A percentile compares a stretch with the other conserved stretches of the same genome.
phyloP scores from a whole-genome alignment of 192 early-diverging fungal species.

The Umbelopsis isabellina region DNA sequence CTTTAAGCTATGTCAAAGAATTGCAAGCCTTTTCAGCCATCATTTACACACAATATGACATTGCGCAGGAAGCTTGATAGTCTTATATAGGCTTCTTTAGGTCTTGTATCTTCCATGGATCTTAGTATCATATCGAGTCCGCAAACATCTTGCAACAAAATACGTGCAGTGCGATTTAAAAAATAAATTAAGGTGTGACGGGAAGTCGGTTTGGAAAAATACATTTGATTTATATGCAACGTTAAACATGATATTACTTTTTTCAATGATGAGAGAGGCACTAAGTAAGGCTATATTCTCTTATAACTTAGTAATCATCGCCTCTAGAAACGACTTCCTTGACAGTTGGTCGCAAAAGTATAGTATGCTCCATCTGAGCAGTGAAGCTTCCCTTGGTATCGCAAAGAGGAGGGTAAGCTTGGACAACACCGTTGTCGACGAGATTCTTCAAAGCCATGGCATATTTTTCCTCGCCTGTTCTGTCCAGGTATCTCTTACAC shows the following conservation, averaged over 20 bases:
- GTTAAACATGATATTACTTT: too few relatives aligned
- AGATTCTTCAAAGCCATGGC: slow-evolving; percentile 82
- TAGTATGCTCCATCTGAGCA: slow-evolving; percentile 96
- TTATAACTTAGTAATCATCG: slow-evolving; percentile 12
- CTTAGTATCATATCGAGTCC: too few relatives aligned
- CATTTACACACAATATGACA: slow-evolving; percentile 70
- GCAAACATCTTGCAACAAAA: too few relatives aligned
- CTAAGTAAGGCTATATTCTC: too few relatives aligned
- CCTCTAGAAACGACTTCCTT: slow-evolving; percentile 71
- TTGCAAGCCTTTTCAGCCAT: slow-evolving; percentile 77
- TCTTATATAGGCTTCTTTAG: too few relatives aligned
- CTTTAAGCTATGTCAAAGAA: slow-evolving; percentile 70
- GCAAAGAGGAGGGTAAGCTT: slow-evolving; percentile 85
- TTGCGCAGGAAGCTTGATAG: slow-evolving; percentile 13
- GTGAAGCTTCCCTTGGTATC: slow-evolving; percentile 89
- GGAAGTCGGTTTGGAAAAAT: too few relatives aligned
- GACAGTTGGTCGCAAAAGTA: slow-evolving; percentile 84
- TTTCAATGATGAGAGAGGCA: too few relatives aligned
- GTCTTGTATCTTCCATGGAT: too few relatives aligned
- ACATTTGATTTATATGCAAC: too few relatives aligned
- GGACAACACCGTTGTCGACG: slow-evolving; percentile 82
- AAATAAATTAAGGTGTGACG: too few relatives aligned
- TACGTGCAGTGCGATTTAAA: too few relatives aligned
- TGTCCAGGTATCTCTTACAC: slow-evolving; percentile 95
- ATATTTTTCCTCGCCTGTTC: slow-evolving; percentile 91